Percentiles rank a stretch among this genome's conserved stretches.
Conservation (phyloP, 805 yeast species). For the Yamadazyma tumulicola region DNA sequence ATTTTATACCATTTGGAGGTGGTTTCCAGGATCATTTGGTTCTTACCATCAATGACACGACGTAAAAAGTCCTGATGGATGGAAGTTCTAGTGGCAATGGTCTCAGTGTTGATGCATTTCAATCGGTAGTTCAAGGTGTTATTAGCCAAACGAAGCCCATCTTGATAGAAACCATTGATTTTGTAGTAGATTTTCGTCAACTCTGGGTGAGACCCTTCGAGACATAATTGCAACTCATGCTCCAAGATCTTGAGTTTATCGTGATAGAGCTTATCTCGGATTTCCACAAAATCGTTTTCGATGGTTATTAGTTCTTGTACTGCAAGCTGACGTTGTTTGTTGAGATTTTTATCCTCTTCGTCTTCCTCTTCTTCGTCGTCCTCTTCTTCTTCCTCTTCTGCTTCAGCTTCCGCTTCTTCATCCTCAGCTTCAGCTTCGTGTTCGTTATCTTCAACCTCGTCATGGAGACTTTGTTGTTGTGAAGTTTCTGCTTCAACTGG, state of each 20-base stretch:
- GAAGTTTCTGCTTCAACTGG: not conserved
- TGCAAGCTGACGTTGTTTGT: conserved; percentile 56
- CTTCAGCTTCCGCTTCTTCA: conserved; percentile 7
- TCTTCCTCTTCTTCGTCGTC: conserved; percentile 13
- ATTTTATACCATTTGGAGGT: conserved; percentile 90
- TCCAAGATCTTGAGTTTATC: conserved; percentile 76
- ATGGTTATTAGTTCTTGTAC: conserved; percentile 71
- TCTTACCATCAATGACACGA: conserved; percentile 62
- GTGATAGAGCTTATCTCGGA: conserved; percentile 80
- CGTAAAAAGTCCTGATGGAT: conserved; percentile 82
- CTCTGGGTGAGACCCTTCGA: conserved; percentile 90
- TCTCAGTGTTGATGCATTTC: conserved; percentile 74
- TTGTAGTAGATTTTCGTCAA: conserved; percentile 65
- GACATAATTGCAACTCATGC: conserved; percentile 81
- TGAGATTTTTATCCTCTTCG: conserved; percentile 21
- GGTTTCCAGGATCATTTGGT: conserved; percentile 61
- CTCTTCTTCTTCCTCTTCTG: conserved; percentile 7
- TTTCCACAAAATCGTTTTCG: conserved; percentile 80
- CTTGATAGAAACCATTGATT: conserved; percentile 71
- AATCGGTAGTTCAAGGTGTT: conserved; percentile 54
- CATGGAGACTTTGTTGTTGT: conserved; percentile 1
- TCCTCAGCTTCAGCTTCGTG: conserved; percentile 10
- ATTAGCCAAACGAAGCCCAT: conserved; percentile 50
- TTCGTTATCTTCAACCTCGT: conserved; percentile 8
- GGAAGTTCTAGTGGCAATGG: conserved; percentile 71